Percentiles rank a stretch among this genome's conserved stretches.
Conservation (phyloP, 768 basidiomycete species). For the Psilocybe sp. region DNA sequence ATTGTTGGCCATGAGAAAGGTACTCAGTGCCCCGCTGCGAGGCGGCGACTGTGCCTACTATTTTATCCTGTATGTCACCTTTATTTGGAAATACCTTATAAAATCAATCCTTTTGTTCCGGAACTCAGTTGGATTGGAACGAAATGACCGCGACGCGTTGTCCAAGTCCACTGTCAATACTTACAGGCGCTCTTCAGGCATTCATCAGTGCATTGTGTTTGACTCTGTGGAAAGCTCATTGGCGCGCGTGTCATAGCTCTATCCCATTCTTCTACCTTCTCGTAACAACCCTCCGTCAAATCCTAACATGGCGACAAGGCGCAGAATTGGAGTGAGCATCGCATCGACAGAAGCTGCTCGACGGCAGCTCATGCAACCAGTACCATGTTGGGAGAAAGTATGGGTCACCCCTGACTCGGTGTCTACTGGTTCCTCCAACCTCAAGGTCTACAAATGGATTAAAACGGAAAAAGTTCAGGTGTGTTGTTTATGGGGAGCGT, state of each 20-base stretch:
- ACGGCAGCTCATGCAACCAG: slow-evolving; percentile 85
- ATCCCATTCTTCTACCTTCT: neutral
- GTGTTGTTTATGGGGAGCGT: slow-evolving; percentile 14
- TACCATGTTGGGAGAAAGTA: slow-evolving; percentile 81
- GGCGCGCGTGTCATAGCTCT: too few relatives aligned
- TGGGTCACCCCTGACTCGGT: slow-evolving; percentile 63
- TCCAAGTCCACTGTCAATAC: too few relatives aligned
- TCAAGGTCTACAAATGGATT: slow-evolving; percentile 77
- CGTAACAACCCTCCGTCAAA: neutral
- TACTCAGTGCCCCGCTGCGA: too few relatives aligned
- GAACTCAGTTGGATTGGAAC: too few relatives aligned
- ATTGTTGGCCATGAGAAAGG: too few relatives aligned
- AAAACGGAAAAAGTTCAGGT: slow-evolving; percentile 80
- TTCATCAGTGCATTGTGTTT: too few relatives aligned
- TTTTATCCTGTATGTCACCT: neutral
- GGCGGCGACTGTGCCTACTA: neutral
- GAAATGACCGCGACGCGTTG: too few relatives aligned
- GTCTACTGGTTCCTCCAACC: slow-evolving; percentile 45
- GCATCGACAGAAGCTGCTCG: slow-evolving; percentile 80
- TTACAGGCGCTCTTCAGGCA: too few relatives aligned
- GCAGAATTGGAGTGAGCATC: slow-evolving; percentile 74
- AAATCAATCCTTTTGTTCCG: neutral
- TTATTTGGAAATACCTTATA: neutral
- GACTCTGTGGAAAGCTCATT: too few relatives aligned
- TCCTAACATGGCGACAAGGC: slow-evolving; percentile 60